phyloP scores from a whole-genome alignment of 1,139 yeast genomes.

The Zygoascus hellenicus region DNA sequence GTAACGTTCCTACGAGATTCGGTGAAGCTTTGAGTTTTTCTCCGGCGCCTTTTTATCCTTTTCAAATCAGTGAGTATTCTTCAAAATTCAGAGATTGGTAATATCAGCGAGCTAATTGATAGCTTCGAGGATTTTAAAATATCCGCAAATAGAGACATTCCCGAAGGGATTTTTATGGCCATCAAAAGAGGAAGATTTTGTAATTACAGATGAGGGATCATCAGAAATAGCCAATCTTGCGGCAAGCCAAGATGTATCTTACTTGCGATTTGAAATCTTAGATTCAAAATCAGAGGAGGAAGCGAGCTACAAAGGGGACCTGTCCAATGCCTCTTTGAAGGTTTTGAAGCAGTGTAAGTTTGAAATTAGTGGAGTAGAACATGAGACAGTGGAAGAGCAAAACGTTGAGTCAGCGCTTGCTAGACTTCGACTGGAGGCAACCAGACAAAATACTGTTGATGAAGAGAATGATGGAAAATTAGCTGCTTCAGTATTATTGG shows the following conservation, averaged over 20 bases:
- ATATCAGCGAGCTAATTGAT: not conserved
- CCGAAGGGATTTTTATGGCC: slow-evolving; percentile 1
- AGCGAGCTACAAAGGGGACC: not conserved
- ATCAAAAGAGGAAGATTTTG: not conserved
- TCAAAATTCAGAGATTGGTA: no score
- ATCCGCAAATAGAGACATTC: not conserved
- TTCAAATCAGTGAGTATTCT: slow-evolving; percentile 3
- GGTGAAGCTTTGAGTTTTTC: slow-evolving; percentile 4
- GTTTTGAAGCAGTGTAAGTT: not conserved
- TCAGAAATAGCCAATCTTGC: not conserved
- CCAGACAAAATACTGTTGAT: no score
- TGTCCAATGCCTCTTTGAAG: not conserved
- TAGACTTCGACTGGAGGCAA: no score
- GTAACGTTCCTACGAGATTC: not conserved
- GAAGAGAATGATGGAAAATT: no score
- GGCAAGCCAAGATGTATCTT: slow-evolving; percentile 4
- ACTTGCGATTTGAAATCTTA: slow-evolving; percentile 2
- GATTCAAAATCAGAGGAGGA: not conserved
- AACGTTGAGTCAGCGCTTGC: no score
- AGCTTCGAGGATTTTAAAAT: not conserved
- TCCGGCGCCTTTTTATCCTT: slow-evolving; percentile 5
- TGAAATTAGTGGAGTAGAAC: no score
- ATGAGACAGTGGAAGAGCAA: no score
- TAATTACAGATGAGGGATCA: not conserved
- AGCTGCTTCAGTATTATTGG: not conserved